Conservation (phyloP, 1,284 basidiomycete species). For the Trametes versicolor region DNA sequence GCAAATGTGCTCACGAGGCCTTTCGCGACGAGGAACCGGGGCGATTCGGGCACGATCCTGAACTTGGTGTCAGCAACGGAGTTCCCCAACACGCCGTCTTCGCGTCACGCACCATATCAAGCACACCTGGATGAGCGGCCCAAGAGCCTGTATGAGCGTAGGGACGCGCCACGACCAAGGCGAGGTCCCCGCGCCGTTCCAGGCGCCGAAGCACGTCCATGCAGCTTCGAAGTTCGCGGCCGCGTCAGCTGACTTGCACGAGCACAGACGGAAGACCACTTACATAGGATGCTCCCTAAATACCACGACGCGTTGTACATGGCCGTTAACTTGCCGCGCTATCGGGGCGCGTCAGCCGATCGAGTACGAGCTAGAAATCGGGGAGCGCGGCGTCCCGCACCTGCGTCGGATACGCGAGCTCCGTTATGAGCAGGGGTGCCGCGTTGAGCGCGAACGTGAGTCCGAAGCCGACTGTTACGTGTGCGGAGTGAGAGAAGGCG, state of each 20-base stretch:
- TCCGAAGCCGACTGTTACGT: slow-evolving; percentile 66
- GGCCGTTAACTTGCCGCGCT: slow-evolving; percentile 69
- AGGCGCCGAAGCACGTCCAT: slow-evolving; percentile 66
- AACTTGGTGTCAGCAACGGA: neutral
- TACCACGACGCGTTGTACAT: slow-evolving; percentile 75
- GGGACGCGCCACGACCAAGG: slow-evolving; percentile 77
- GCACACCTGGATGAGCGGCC: slow-evolving; percentile 67
- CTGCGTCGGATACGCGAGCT: slow-evolving; percentile 78
- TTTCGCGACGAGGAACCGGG: slow-evolving; percentile 71
- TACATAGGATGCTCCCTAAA: slow-evolving; percentile 68
- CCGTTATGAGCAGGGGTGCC: slow-evolving; percentile 71
- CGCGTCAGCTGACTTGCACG: slow-evolving; percentile 25
- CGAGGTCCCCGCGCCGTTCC: slow-evolving; percentile 53
- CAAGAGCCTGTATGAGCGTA: slow-evolving; percentile 71
- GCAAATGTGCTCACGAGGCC: slow-evolving; percentile 55
- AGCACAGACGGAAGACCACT: slow-evolving; percentile 29
- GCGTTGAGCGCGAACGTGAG: slow-evolving; percentile 69
- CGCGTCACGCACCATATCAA: slow-evolving; percentile 55
- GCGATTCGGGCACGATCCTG: slow-evolving; percentile 76
- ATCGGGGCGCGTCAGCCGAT: neutral
- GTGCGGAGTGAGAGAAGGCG: slow-evolving; percentile 19
- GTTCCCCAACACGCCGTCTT: neutral
- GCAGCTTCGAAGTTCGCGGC: slow-evolving; percentile 44
- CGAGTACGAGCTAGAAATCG: slow-evolving; percentile 1
- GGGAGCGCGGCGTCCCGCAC: slow-evolving; percentile 43